Base-by-base conservation (phyloP, 257 asterid genomes). In the Leptodermis oblonga region DNA sequence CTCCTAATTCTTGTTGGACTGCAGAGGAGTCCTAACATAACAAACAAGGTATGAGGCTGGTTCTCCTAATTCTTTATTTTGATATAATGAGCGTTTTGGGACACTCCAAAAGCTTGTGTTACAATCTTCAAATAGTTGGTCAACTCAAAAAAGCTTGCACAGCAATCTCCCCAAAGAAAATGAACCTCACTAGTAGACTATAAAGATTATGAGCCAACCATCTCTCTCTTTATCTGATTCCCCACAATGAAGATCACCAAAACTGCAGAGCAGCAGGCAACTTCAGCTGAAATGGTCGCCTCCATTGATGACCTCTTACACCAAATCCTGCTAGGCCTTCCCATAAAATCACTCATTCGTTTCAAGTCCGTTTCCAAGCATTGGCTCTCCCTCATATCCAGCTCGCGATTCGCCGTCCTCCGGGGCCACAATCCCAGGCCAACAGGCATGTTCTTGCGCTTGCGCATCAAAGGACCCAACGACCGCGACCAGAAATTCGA, bases 331-430 rank as follows among this genome's bases (percentile, higher is more conserved):
- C 36, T 72, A 20, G 66, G 31, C 26, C 62, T 79, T 14, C 86
- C 88, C 33, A 51, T 70, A 26, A 74, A 9, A 76, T 65, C 86
- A 36, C 74, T 84, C 48, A 5, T 78, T 7, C 74, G 72, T 31
- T 81, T 81, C 74, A 68, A 78, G 46, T 26, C 55, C 0, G 86
- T 81, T 7, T 83, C 84, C 15, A 81, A 81, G 59, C 67, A 22
- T 58, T 83, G 86, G 84, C 72, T 73, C 7, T 67, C 81, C 26
- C 72, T 81, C 15, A 81, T 78, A 61, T 68, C 81, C n/a, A 30
- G 65, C 62, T 81, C 86, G 0, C 33, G 5, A 36, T 80, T 83
- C 61, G 61, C 75, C 18, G 18, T 62, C 34, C 78, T 68, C 4
- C 73, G 52, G 22, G 28, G 30, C 22, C 74, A 22, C 51, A n/a